These are phyloP conservation scores for Selaginella tamariscina DNA, from an alignment of 75 land plant species.

Conservation along the genomic window DNA sequence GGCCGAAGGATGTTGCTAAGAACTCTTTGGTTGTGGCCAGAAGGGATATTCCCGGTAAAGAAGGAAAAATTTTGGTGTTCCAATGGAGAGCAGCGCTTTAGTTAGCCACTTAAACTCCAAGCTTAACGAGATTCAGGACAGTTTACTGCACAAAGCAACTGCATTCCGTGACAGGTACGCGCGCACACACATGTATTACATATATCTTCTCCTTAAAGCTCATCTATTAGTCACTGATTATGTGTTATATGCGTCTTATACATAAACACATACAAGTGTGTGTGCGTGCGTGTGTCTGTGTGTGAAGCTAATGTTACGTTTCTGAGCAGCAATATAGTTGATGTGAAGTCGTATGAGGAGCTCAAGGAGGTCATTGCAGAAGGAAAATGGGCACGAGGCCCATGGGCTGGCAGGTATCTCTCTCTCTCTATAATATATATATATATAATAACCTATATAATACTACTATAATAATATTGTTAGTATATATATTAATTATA, in stretches of 20 bases:
- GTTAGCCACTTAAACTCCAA: constrained; percentile 35
- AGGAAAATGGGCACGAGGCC: constrained; percentile 99
- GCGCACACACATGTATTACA: background rate
- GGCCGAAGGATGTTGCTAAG: constrained; percentile 80
- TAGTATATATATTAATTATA: background rate
- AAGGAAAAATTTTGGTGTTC: constrained; percentile 71
- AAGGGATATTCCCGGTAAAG: constrained; percentile 89
- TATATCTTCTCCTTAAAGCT: background rate
- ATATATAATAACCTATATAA: too few relatives aligned
- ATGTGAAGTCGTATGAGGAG: constrained; percentile 78
- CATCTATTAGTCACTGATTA: background rate
- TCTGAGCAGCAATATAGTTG: constrained; percentile 76
- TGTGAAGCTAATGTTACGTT: background rate
- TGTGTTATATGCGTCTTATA: background rate
- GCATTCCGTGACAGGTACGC: constrained; percentile 76
- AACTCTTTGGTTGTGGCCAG: constrained; percentile 69
- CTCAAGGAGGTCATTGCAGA: constrained; percentile 57
- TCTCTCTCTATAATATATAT: background rate
- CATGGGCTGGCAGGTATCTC: constrained; percentile 82
- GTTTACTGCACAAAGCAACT: constrained; percentile 54
- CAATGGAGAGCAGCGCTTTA: constrained; percentile 55
- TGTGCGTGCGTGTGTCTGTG: too few relatives aligned
- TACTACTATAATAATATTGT: too few relatives aligned
- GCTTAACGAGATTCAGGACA: constrained; percentile 63
- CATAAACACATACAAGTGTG: too few relatives aligned